A percentile compares a stretch with the other conserved stretches of the same genome.
Conservation (phyloP, 306 rosid species). For the Acacia melanoxylon region DNA sequence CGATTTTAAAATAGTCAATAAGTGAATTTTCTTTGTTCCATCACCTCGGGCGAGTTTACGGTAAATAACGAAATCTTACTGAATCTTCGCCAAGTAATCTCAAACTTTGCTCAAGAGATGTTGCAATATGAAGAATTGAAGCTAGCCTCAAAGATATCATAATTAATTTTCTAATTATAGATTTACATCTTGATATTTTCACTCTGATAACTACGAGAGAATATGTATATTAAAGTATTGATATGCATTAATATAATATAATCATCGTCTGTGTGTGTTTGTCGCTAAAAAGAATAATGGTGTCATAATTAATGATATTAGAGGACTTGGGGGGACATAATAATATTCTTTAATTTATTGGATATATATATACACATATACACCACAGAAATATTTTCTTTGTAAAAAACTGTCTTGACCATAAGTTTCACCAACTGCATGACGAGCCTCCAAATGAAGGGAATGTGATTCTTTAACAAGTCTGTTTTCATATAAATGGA, state of each 20-base stretch:
- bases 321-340: neutral
- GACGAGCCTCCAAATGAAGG: neutral
- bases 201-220: neutral
- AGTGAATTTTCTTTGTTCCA: conserved; percentile 23
- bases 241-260: neutral
- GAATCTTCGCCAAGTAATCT: conserved; percentile 22
- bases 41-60: neutral
- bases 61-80: neutral
- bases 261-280: neutral
- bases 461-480: conserved; percentile 39
- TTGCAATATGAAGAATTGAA: neutral
- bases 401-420: neutral
- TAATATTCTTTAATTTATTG: neutral
- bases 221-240: neutral
- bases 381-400: neutral
- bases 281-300: neutral
- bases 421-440: neutral
- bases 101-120: conserved; percentile 19
- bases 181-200: neutral
- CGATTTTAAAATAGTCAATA: conserved; percentile 14
- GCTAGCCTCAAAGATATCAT: neutral
- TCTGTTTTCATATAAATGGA: conserved; percentile 3
- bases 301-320: neutral
- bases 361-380: neutral
- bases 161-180: neutral